A percentile compares a stretch with the other conserved stretches of the same genome.
These are phyloP conservation scores for Lipomyces orientalis DNA, from an alignment of 805 yeast species.

Conservation along the genomic window DNA sequence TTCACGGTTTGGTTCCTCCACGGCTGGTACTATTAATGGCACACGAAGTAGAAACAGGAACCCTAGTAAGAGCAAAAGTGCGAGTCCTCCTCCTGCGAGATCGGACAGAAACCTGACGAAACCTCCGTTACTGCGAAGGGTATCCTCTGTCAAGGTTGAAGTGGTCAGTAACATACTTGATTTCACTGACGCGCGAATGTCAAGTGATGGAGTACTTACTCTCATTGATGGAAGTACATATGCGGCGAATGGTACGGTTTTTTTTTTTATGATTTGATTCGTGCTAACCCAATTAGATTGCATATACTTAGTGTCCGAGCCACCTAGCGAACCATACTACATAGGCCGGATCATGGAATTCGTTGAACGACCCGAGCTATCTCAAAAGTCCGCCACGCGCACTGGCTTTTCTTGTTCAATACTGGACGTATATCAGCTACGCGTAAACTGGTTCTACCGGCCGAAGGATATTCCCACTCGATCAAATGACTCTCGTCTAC, in stretches of 20 bases:
- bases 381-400: slow-evolving; percentile 14
- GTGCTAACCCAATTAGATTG: slow-evolving; percentile 52
- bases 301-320: slow-evolving; percentile 85
- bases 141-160: slow-evolving; percentile 1
- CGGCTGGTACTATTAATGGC: not conserved
- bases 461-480: slow-evolving; percentile 80
- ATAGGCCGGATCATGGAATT: slow-evolving; percentile 85
- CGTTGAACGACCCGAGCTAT: slow-evolving; percentile 45
- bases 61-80: slow-evolving; percentile 10
- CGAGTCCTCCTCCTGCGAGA: slow-evolving; percentile 3
- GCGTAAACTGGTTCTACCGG: slow-evolving; percentile 89
- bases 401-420: slow-evolving; percentile 44
- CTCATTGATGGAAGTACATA: slow-evolving; percentile 41
- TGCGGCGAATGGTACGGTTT: slow-evolving; percentile 42
- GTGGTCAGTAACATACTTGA: slow-evolving; percentile 46
- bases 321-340: slow-evolving; percentile 93
- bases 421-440: slow-evolving; percentile 62
- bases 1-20: not conserved
- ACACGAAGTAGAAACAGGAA: not conserved
- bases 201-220: slow-evolving; percentile 42
- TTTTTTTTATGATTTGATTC: not conserved
- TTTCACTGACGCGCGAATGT: slow-evolving; percentile 49
- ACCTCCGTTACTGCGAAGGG: not conserved
- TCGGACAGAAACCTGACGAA: not conserved
- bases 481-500: slow-evolving; percentile 70